Conservation (phyloP, 768 basidiomycete species). For the Infundibulicybe gibba region DNA sequence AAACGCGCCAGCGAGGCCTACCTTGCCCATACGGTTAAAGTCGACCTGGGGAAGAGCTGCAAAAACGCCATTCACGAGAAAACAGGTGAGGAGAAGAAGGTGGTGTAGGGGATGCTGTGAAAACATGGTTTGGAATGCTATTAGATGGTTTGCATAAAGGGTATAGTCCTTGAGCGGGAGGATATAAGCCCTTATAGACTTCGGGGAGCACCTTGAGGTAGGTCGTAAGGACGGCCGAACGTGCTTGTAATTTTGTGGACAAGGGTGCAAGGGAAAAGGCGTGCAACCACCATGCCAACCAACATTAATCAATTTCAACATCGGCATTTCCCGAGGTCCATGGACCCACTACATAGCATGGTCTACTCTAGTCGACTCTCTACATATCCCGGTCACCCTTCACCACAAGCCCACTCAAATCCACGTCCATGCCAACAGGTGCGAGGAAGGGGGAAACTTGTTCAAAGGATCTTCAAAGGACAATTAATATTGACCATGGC, state of each 20-base stretch:
- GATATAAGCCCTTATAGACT: not conserved
- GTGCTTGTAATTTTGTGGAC: too few relatives aligned
- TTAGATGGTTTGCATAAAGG: not conserved
- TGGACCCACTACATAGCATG: not conserved
- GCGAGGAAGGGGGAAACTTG: constrained; percentile 59
- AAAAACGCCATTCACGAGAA: constrained; percentile 21
- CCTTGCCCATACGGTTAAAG: constrained; percentile 80
- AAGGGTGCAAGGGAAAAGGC: too few relatives aligned
- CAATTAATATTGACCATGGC: constrained; percentile 4
- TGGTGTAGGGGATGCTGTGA: constrained; percentile 18
- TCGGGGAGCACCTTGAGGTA: too few relatives aligned
- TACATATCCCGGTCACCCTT: constrained; percentile 24
- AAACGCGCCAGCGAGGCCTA: constrained; percentile 86
- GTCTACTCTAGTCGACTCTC: constrained; percentile 1
- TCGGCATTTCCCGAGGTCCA: not conserved
- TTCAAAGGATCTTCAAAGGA: constrained; percentile 43
- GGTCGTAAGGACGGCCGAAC: too few relatives aligned
- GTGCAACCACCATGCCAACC: too few relatives aligned
- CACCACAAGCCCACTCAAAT: constrained; percentile 26
- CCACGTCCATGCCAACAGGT: constrained; percentile 48
- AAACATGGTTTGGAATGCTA: constrained; percentile 12
- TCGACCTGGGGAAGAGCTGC: constrained; percentile 38
- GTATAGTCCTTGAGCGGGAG: not conserved
- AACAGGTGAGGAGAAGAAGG: constrained; percentile 14
- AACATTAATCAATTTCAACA: not conserved